These are phyloP conservation scores for Penicillium verhagenii DNA, from an alignment of 495 filamentous ascomycete species.

Conservation along the genomic window DNA sequence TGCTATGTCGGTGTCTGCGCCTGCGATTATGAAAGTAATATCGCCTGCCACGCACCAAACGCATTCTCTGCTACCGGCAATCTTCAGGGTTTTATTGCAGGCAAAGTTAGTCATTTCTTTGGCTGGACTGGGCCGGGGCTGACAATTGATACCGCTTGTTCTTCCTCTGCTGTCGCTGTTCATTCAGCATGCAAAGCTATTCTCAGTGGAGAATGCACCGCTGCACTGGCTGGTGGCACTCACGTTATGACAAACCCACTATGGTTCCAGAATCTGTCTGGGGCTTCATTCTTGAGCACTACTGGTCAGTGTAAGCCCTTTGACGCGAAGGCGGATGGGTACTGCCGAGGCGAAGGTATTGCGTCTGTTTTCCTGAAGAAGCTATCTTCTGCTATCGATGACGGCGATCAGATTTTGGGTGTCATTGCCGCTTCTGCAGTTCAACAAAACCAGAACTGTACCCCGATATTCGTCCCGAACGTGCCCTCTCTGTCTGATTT, in stretches of 20 bases:
- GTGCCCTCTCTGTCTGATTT: constrained; percentile 58
- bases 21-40: constrained; percentile 41
- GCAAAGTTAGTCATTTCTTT: constrained; percentile 42
- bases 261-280: constrained; percentile 36
- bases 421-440: constrained; percentile 61
- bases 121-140: constrained; percentile 51
- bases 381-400: constrained; percentile 57
- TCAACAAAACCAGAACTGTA: constrained; percentile 65
- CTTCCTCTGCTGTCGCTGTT: constrained; percentile 42
- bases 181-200: constrained; percentile 39
- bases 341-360: constrained; percentile 68
- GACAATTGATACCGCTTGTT: constrained; percentile 49
- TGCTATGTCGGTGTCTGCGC: constrained; percentile 34
- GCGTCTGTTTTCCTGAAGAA: constrained; percentile 66
- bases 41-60: constrained; percentile 29
- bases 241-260: constrained; percentile 41
- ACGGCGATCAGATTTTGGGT: constrained; percentile 63
- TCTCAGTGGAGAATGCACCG: constrained; percentile 34
- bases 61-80: constrained; percentile 40
- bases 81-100: constrained; percentile 35
- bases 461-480: constrained; percentile 71
- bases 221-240: constrained; percentile 42
- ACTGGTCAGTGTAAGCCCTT: constrained; percentile 65
- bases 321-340: constrained; percentile 68
- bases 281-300: constrained; percentile 37